These are phyloP conservation scores for Anastatica hierochuntica DNA, from an alignment of 345 rosid genomes.

Conservation along the genomic window DNA sequence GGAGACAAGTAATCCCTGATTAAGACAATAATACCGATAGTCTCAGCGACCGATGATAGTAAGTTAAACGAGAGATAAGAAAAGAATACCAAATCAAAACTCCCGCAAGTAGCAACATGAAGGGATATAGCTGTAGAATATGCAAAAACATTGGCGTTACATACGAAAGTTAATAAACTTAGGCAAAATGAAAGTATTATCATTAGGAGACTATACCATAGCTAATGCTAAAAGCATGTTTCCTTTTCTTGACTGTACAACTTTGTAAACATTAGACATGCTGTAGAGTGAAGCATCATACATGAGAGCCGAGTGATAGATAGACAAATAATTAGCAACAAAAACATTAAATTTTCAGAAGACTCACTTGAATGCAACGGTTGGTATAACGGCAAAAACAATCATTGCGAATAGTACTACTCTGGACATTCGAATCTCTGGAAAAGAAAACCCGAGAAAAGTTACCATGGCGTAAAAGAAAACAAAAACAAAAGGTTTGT, in stretches of 20 bases:
- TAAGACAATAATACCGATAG: neutral
- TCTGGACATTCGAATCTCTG: constrained; percentile 58
- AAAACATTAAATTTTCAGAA: neutral
- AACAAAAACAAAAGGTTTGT: neutral
- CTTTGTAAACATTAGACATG: constrained; percentile 59
- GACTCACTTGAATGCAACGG: constrained; percentile 72
- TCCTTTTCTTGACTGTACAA: constrained; percentile 75
- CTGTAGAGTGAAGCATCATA: constrained; percentile 33
- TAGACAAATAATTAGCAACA: no score
- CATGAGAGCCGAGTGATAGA: constrained; percentile 5
- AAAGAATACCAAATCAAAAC: constrained; percentile 60
- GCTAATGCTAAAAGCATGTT: constrained; percentile 83
- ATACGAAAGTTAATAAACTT: no score
- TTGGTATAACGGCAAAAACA: constrained; percentile 70
- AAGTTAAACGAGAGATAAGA: neutral
- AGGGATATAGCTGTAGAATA: constrained; percentile 78
- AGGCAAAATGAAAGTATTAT: no score
- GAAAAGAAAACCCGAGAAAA: neutral
- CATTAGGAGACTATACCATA: constrained; percentile 62
- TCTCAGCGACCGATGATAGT: neutral
- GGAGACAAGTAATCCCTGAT: constrained; percentile 47
- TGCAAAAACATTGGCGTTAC: no score
- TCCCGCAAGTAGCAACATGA: constrained; percentile 61
- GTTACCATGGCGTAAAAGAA: neutral
- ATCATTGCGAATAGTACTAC: constrained; percentile 53